Percentiles rank a stretch among this genome's conserved stretches.
Evolutionary conservation across 208 protist species (phyloP).

Genomic region (Borovskyia barvae): DNA sequence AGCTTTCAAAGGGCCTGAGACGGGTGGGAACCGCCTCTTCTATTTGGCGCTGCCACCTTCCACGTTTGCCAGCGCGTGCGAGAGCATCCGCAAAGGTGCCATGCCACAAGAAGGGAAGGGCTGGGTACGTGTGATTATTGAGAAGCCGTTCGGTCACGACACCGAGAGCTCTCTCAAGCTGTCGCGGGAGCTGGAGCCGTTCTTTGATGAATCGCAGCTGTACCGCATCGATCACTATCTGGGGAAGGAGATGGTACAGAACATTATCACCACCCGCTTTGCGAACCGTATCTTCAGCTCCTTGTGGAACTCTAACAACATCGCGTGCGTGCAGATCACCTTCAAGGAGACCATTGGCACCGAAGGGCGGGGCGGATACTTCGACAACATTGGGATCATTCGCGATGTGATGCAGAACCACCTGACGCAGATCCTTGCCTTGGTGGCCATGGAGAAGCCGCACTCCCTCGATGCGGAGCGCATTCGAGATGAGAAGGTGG

Average conservation of each 20-base stretch:
- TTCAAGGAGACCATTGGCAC: constrained; percentile 94
- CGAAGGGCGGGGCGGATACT: constrained; percentile 92
- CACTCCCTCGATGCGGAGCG: constrained; percentile 66
- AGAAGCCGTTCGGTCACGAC: constrained; percentile 93
- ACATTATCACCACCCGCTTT: constrained; percentile 91
- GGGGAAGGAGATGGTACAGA: constrained; percentile 95
- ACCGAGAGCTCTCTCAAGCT: constrained; percentile 77
- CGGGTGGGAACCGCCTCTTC: constrained; percentile 82
- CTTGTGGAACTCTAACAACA: constrained; percentile 89
- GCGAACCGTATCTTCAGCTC: constrained; percentile 91
- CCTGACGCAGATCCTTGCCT: constrained; percentile 91
- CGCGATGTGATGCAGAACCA: constrained; percentile 95
- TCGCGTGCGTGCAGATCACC: constrained; percentile 89
- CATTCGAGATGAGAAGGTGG: constrained; percentile 92
- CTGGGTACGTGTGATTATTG: constrained; percentile 89
- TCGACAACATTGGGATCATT: constrained; percentile 93
- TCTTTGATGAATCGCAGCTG: constrained; percentile 88
- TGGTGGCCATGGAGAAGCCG: constrained; percentile 94
- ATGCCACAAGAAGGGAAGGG: constrained; percentile 56
- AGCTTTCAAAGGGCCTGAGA: constrained; percentile 28
- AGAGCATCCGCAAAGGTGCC: constrained; percentile 46
- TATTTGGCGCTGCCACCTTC: constrained; percentile 91
- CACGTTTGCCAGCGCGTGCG: constrained; percentile 64
- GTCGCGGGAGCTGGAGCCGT: constrained; percentile 57
- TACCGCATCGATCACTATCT: constrained; percentile 96